Conservation (phyloP, 179 eudicot genomes). For the Camellia oleifera region DNA sequence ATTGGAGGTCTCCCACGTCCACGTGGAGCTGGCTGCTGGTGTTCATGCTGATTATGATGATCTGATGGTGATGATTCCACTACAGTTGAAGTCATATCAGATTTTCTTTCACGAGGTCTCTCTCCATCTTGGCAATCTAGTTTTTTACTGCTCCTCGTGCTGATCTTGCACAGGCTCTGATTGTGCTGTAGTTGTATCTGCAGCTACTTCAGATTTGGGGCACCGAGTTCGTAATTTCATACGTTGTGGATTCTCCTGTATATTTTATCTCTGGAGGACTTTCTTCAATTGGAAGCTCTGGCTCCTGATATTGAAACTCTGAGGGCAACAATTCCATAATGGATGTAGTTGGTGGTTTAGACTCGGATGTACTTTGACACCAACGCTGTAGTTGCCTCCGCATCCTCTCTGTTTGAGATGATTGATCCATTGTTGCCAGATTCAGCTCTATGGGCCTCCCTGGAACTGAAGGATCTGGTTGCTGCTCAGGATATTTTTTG, state of each 20-base stretch:
- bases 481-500: background rate
- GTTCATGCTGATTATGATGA: constrained; percentile 1
- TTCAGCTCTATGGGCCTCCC: background rate
- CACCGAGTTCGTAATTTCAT: background rate
- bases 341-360: background rate
- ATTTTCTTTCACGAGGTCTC: background rate
- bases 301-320: background rate
- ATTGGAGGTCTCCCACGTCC: constrained; percentile 11
- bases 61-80: background rate
- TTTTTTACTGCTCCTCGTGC: constrained; percentile 1
- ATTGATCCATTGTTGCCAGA: background rate
- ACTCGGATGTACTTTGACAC: background rate
- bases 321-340: background rate
- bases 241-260: background rate
- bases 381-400: background rate
- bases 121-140: background rate
- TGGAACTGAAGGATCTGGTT: background rate
- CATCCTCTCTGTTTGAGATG: constrained; percentile 2
- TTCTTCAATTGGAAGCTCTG: constrained; percentile 1
- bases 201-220: background rate
- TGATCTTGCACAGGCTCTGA: background rate
- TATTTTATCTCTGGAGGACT: constrained; percentile 3
- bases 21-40: background rate
- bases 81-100: background rate
- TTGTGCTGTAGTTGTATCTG: background rate